Conservation (phyloP, 164 flowering plant genomes). For the Aristolochia fimbriata region DNA sequence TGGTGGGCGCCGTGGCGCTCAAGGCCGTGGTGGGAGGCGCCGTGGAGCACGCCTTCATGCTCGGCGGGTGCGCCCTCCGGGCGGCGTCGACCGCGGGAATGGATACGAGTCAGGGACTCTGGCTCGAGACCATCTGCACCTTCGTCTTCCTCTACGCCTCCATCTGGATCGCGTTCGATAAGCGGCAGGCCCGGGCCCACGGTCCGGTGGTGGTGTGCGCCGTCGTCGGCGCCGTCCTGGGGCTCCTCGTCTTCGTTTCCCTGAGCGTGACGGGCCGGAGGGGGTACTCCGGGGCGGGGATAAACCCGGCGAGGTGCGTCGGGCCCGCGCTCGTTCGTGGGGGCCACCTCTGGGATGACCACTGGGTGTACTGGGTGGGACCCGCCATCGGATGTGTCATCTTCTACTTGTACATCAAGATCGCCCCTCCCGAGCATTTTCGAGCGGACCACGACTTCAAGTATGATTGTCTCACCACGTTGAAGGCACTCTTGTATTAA, state of each 20-base stretch:
- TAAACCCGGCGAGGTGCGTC: constrained; percentile 65
- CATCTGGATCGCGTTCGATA: constrained; percentile 44
- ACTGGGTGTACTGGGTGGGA: constrained; percentile 62
- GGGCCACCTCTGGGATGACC: constrained; percentile 50
- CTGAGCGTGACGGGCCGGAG: constrained; percentile 29
- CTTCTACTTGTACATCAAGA: constrained; percentile 33
- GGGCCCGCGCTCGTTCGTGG: constrained; percentile 67
- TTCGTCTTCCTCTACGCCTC: constrained; percentile 41
- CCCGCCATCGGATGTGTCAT: constrained; percentile 36
- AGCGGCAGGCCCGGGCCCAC: constrained; percentile 22
- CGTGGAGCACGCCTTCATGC: constrained; percentile 30
- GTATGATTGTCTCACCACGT: constrained; percentile 3
- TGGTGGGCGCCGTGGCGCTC: constrained; percentile 44
- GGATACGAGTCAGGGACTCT: constrained; percentile 27
- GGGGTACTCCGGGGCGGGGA: constrained; percentile 53
- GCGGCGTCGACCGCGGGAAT: constrained; percentile 42
- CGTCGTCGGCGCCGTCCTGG: constrained; percentile 36
- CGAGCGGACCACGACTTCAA: constrained; percentile 4
- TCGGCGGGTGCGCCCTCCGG: constrained; percentile 47
- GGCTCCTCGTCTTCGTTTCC: constrained; percentile 36
- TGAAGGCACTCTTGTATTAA: no score
- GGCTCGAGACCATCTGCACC: constrained; percentile 44
- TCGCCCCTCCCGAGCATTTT: constrained; percentile 28
- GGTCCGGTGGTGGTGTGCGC: constrained; percentile 26
- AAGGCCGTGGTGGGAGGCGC: constrained; percentile 31